Conservation (phyloP, 148 eudicot species). For the Cornus suecica region DNA sequence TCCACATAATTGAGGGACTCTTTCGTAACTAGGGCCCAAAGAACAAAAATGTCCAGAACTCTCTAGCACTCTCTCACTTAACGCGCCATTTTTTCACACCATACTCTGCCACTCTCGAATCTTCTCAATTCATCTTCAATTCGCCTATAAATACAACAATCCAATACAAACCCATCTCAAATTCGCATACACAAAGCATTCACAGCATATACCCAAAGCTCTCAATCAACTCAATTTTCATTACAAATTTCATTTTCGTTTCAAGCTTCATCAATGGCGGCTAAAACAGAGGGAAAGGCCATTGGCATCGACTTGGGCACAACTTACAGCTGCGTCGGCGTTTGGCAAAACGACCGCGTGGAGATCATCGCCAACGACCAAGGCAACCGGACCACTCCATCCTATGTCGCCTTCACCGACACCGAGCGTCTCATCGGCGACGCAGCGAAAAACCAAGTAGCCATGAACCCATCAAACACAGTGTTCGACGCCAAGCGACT, state of each 20-base stretch:
- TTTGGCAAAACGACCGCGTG: slow-evolving; percentile 19
- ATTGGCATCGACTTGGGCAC: slow-evolving; percentile 20
- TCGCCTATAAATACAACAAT: not conserved
- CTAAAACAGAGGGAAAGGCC: slow-evolving; percentile 7
- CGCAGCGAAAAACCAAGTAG: slow-evolving; percentile 17
- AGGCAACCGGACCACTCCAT: slow-evolving; percentile 20
- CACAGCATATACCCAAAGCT: not conserved
- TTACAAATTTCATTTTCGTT: too few species aligned
- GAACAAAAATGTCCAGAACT: slow-evolving; percentile 7
- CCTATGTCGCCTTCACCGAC: slow-evolving; percentile 14
- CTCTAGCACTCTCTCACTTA: not conserved
- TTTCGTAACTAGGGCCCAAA: not conserved
- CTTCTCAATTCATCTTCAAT: not conserved
- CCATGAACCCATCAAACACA: slow-evolving; percentile 19
- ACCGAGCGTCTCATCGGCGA: not conserved
- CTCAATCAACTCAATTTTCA: too few species aligned
- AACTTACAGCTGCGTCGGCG: slow-evolving; percentile 18
- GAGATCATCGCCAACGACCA: slow-evolving; percentile 21
- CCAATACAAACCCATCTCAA: not conserved
- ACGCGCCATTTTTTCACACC: not conserved
- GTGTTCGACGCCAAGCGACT: slow-evolving; percentile 14
- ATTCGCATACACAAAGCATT: not conserved
- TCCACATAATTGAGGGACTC: not conserved
- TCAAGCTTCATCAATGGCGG: not conserved
- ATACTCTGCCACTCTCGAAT: not conserved